Evolutionary conservation across 2,329 filamentous ascomycete genomes (phyloP), one percentile per base, ranked within the genome.

Genomic region (Exophiala sp.): DNA sequence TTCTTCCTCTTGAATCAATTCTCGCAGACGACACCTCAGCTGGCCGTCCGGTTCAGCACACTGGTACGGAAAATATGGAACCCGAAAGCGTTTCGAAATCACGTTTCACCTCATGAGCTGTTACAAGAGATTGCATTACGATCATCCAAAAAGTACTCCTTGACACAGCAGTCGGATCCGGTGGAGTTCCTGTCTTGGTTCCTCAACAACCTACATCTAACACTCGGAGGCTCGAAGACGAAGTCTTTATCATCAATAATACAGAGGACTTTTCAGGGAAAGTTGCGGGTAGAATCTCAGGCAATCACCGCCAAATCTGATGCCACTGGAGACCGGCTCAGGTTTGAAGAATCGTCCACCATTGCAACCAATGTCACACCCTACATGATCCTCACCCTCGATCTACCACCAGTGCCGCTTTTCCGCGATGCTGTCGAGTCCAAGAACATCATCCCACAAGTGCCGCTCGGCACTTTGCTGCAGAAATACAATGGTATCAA

Each of bases 1-100:
- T 97, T 85, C 73, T 85, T 97, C 68, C 84, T 99, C 65, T 81
- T 97, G 1, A 89, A 96, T 67, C 82, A 95, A 63, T 86, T 96
- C 47, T 79, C 79, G 9, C 79, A 79, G 9, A 80, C 79, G 12
- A 72, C 73, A 54, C 85, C 89, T 2, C 91, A 97, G 72, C 83
- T 99, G 33, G 89, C 89, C 50, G 87, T 94, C 69, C 84, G 94
- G 9, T 91, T 92, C 67, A 89, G 88, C 63, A 94, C 91, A 50
- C 80, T 99, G 16, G 84, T 97, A 56, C 88, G 94, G 69, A 99
- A 99, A 74, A 89, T 99, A 62, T 99, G 94, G 94, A 99, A 99
- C 69, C 87, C 91, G 2, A 87, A 89, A 63, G 92, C 94, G 8
- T 99, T 99, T 80, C 95, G 95, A 72, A 86, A 87, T 3, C 94